Evolutionary conservation across 2,329 filamentous ascomycete species (phyloP).

Genomic region (Stachybotrys chartarum): DNA sequence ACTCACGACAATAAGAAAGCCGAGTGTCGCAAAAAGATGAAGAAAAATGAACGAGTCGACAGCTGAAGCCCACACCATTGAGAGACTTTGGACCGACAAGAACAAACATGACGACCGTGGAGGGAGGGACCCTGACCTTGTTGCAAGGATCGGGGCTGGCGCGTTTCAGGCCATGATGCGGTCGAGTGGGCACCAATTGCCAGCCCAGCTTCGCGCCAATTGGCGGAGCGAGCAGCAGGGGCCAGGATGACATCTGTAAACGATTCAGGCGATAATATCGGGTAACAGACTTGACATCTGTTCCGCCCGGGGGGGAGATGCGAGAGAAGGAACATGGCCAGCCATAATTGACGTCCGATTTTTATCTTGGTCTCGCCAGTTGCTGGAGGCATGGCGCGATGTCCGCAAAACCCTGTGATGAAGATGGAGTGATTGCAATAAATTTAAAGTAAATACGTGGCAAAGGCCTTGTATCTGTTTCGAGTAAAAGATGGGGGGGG

Average conservation of each 20-base stretch:
- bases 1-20: background rate
- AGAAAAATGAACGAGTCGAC: background rate
- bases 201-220: background rate
- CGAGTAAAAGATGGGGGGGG: no score
- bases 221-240: background rate
- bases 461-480: no score
- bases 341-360: no score
- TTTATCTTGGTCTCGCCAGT: background rate
- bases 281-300: background rate
- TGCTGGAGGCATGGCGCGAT: no score
- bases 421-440: no score
- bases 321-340: no score
- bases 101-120: background rate
- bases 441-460: no score
- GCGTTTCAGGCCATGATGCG: slow-evolving; percentile 2
- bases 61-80: background rate
- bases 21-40: background rate
- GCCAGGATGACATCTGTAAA: background rate
- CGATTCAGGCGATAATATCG: background rate
- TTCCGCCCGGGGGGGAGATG: background rate
- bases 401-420: no score
- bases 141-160: slow-evolving; percentile 1
- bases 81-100: background rate
- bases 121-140: no score
- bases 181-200: background rate